Percentiles rank a stretch among this genome's conserved stretches.
These are phyloP conservation scores for Boletus edulis DNA, from an alignment of 768 basidiomycete genomes.

Conservation along the genomic window DNA sequence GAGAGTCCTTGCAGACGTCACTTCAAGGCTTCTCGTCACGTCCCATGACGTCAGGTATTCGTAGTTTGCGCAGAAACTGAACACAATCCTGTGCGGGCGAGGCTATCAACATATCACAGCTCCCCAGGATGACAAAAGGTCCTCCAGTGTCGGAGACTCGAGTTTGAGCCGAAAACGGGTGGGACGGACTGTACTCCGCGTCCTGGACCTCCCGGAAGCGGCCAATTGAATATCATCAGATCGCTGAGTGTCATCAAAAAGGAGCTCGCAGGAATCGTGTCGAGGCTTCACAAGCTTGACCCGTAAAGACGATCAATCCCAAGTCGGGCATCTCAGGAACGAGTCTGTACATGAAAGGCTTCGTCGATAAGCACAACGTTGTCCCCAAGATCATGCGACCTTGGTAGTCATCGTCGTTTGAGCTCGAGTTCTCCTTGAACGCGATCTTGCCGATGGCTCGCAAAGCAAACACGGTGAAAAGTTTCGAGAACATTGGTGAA, in stretches of 20 bases:
- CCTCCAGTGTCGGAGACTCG: no score
- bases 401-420: constrained; percentile 52
- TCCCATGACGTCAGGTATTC: no score
- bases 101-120: no score
- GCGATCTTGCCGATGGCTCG: constrained; percentile 65
- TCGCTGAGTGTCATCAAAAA: constrained; percentile 68
- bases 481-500: constrained; percentile 75
- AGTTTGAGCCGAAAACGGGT: no score
- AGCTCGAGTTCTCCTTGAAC: constrained; percentile 87
- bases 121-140: no score
- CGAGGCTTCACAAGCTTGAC: constrained; percentile 82
- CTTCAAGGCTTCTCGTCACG: no score
- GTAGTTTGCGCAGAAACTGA: no score
- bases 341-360: no score
- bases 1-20: no score
- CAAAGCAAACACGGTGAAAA: constrained; percentile 60
- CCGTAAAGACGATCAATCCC: constrained; percentile 72
- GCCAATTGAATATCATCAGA: constrained; percentile 43
- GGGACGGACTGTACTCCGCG: no score
- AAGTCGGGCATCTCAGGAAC: constrained; percentile 46
- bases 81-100: no score
- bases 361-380: constrained; percentile 78
- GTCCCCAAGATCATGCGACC: constrained; percentile 70
- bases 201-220: no score
- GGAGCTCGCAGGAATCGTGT: constrained; percentile 76